These are phyloP conservation scores for Chrysosporium keratinophilum DNA, from an alignment of 2,329 filamentous ascomycete genomes.

Conservation along the genomic window DNA sequence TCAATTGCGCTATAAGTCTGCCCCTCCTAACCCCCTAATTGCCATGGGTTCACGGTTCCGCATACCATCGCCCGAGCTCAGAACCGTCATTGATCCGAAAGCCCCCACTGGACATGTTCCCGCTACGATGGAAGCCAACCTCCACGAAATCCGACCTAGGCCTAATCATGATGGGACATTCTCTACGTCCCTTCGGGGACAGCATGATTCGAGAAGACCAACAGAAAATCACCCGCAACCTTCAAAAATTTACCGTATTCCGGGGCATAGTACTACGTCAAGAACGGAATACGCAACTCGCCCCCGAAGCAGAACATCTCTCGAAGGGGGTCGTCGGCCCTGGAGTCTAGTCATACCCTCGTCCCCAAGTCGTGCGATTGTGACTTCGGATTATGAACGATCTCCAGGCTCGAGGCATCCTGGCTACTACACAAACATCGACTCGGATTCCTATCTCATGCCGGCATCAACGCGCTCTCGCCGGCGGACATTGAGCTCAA, in stretches of 20 bases:
- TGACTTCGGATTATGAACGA: conserved; percentile 5
- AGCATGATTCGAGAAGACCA: background rate
- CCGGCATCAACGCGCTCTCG: conserved; percentile 22
- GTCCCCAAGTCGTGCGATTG: conserved; percentile 17
- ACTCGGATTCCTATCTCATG: conserved; percentile 27
- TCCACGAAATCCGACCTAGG: conserved; percentile 3
- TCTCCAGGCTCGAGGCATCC: conserved; percentile 17
- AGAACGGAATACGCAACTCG: conserved; percentile 31
- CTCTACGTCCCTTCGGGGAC: background rate
- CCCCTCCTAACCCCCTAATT: background rate
- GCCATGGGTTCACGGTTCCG: conserved; percentile 27
- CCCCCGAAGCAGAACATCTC: conserved; percentile 29
- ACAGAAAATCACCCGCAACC: conserved; percentile 23
- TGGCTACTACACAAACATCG: conserved; percentile 18
- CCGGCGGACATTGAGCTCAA: conserved; percentile 21
- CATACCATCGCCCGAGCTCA: conserved; percentile 27
- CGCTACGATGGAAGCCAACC: conserved; percentile 11
- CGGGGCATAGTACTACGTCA: conserved; percentile 24
- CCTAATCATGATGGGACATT: conserved; percentile 1
- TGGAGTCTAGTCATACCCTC: conserved; percentile 24
- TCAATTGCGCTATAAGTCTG: background rate
- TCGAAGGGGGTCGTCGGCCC: conserved; percentile 21
- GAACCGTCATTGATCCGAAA: conserved; percentile 29
- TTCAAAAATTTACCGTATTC: conserved; percentile 26
- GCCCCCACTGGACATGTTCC: conserved; percentile 34